These are phyloP conservation scores for Arthroderma sp. DNA, from an alignment of 2,329 filamentous ascomycete genomes.

Conservation along the genomic window DNA sequence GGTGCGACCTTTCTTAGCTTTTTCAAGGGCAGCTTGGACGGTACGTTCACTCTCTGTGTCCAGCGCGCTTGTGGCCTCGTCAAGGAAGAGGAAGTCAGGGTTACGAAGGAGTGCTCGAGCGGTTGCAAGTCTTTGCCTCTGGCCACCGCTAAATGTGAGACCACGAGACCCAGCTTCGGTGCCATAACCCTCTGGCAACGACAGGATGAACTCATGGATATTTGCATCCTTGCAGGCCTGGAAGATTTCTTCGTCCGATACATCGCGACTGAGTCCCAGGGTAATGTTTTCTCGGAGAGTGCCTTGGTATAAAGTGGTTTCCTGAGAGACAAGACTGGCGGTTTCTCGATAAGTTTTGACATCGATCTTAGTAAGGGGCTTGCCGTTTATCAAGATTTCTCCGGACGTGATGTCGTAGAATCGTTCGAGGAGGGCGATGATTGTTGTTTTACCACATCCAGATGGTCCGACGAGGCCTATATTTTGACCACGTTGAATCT, in stretches of 20 bases:
- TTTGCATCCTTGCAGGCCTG: constrained; percentile 25
- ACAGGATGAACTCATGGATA: constrained; percentile 26
- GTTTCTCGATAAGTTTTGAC: constrained; percentile 49
- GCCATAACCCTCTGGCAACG: constrained; percentile 25
- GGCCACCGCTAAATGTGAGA: constrained; percentile 23
- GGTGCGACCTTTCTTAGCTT: constrained; percentile 58
- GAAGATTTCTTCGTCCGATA: constrained; percentile 19
- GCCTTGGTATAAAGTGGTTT: constrained; percentile 58
- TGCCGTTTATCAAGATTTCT: constrained; percentile 49
- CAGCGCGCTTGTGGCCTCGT: constrained; percentile 32
- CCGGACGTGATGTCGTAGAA: constrained; percentile 60
- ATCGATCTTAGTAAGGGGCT: constrained; percentile 46
- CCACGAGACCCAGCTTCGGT: constrained; percentile 24
- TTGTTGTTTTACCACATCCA: constrained; percentile 53
- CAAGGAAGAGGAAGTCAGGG: constrained; percentile 28
- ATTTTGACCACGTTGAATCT: constrained; percentile 37
- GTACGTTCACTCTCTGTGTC: constrained; percentile 26
- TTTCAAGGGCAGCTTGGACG: constrained; percentile 20
- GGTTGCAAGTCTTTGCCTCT: constrained; percentile 32
- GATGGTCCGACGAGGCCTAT: constrained; percentile 45
- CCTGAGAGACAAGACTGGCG: constrained; percentile 61
- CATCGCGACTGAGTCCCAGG: constrained; percentile 34
- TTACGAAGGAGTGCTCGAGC: constrained; percentile 30
- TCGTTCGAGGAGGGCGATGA: constrained; percentile 47
- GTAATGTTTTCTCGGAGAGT: constrained; percentile 58